Conservation (phyloP, 345 rosid genomes). For the Bruguiera sexangula region DNA sequence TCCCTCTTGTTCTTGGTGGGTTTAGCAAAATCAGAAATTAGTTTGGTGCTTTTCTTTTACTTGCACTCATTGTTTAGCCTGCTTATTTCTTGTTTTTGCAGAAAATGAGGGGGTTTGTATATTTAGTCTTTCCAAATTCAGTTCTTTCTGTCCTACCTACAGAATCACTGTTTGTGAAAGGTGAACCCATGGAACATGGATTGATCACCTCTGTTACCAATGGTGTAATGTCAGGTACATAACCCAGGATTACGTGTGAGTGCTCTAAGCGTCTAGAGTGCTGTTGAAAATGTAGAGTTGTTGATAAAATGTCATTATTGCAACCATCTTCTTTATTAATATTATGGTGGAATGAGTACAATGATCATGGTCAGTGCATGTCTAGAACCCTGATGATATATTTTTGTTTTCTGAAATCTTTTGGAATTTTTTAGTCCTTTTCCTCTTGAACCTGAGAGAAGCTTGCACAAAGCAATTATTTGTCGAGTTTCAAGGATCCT, state of each 20-base stretch:
- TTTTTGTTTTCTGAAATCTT: not conserved
- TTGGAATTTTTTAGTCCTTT: not conserved
- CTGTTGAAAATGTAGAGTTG: no score
- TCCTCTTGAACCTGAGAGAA: not conserved
- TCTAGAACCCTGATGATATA: not conserved
- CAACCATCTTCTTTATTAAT: no score
- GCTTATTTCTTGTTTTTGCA: slow-evolving; percentile 27
- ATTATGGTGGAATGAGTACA: not conserved
- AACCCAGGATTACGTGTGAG: not conserved
- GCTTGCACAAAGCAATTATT: not conserved
- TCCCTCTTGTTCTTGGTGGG: not conserved
- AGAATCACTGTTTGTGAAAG: slow-evolving; percentile 38
- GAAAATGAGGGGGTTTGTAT: slow-evolving; percentile 79
- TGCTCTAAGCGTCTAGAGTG: no score
- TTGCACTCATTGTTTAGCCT: slow-evolving; percentile 5
- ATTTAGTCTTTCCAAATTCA: slow-evolving; percentile 80
- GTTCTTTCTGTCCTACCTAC: slow-evolving; percentile 54
- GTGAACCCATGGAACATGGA: slow-evolving; percentile 67
- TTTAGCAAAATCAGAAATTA: not conserved
- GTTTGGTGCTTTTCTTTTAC: not conserved
- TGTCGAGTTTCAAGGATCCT: not conserved
- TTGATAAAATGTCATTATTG: no score
- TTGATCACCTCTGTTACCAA: slow-evolving; percentile 75
- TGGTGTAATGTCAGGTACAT: slow-evolving; percentile 75
- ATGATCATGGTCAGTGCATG: not conserved